Base-by-base conservation (phyloP, 805 yeast species). In the Cyberlindnera sargentensis region DNA sequence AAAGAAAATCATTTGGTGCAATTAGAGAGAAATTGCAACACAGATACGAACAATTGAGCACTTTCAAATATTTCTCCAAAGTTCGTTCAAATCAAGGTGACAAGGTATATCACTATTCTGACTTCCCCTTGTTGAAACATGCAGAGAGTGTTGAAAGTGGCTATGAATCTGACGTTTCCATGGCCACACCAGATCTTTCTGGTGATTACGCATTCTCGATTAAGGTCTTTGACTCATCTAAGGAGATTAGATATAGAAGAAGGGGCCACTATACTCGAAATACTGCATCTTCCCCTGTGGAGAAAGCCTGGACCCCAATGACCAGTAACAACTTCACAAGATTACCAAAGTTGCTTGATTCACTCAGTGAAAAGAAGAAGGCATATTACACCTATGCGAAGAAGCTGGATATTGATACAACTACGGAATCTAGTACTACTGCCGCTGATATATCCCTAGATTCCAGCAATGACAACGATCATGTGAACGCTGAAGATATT, bases 1-100 rank as follows among this genome's bases (percentile, higher is more conserved):
- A 84, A 33, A 60, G 71, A 5, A 53, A 55, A 3, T 79, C 86
- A 25, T 79, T 75, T 55, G 83, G 82, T 5, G 54, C 61, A 1
- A 78, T 89, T 6, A 64, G 83, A 49, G 57, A 59, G 24, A 84
- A 82, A 52, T 52, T 88, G 28, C 80, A 80, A 43, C 62, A 64
- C 33, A 61, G 65, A 44, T 73, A 71, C 47, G 62, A 61, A n/a
- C 74, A 71, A 45, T 52, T 77, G 5, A 71, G 79, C 24, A 75
- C 80, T 1, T 71, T 57, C 48, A 38, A 61, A 48, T 69, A 57
- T 40, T 65, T 64, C 48, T 53, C 56, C 30, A 52, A 57, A 40
- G 53, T 56, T 10, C 55, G 59, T 24, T 31, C 43, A 20, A 45
- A 41, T 23, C 47, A 45, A 20, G 45, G 44, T 5, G 46, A 42